These are phyloP conservation scores for Trypanosoma cruzi DNA, from an alignment of 208 protist species.

Conservation along the genomic window DNA sequence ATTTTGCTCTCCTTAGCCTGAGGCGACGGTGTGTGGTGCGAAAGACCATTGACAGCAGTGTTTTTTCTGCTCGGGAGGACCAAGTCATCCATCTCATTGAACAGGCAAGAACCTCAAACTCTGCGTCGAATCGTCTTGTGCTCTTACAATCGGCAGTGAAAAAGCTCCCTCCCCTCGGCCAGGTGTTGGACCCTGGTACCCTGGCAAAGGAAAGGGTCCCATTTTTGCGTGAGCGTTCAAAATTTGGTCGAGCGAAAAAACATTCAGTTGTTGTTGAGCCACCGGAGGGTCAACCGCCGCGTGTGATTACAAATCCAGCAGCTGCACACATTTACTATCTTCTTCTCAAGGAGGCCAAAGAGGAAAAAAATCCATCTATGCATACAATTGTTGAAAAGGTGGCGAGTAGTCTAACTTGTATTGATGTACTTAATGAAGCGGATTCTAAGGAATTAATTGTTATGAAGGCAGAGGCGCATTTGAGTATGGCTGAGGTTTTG, in stretches of 20 bases:
- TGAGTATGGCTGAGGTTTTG: conserved; percentile 41
- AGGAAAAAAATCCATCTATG: conserved; percentile 44
- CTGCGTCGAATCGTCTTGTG: conserved; percentile 36
- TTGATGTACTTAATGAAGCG: conserved; percentile 32
- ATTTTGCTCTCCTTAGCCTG: conserved; percentile 59
- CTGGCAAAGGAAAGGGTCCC: neutral
- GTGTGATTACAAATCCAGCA: conserved; percentile 16
- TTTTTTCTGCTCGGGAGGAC: conserved; percentile 35
- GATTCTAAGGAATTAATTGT: conserved; percentile 36
- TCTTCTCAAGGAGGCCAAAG: conserved; percentile 60
- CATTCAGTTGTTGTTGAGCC: neutral
- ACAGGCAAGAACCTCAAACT: conserved; percentile 46
- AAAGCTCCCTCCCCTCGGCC: conserved; percentile 43
- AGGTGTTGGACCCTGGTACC: neutral
- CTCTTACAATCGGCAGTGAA: conserved; percentile 50
- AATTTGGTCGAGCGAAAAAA: conserved; percentile 3
- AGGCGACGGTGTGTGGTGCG: conserved; percentile 39
- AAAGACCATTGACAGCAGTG: conserved; percentile 26
- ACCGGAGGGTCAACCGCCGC: neutral
- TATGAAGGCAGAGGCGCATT: conserved; percentile 52
- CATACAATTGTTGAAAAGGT: conserved; percentile 57
- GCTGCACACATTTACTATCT: conserved; percentile 61
- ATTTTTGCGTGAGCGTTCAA: conserved; percentile 1
- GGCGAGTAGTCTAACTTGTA: conserved; percentile 48
- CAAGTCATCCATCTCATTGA: conserved; percentile 51